Conservation (phyloP, 2,329 filamentous ascomycete species). For the Penicillium sp. region DNA sequence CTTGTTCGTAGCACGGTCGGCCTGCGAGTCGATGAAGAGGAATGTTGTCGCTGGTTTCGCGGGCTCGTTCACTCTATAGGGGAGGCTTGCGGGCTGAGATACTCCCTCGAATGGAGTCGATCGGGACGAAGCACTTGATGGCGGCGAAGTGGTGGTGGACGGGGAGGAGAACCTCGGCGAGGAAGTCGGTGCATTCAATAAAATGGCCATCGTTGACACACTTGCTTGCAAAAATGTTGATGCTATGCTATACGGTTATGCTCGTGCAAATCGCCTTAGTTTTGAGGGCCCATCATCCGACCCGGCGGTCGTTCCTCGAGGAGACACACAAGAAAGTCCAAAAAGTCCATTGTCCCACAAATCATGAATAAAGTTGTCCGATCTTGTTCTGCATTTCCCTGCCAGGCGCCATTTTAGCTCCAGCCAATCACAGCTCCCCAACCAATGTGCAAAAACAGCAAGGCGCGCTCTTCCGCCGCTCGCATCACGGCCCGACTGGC, state of each 20-base stretch:
- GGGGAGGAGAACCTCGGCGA: background rate
- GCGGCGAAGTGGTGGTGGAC: background rate
- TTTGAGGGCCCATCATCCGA: too few species aligned
- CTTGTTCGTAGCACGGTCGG: background rate
- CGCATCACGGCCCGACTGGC: background rate
- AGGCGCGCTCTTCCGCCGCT: background rate
- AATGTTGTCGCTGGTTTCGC: background rate
- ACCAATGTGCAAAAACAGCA: background rate
- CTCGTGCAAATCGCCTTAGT: background rate
- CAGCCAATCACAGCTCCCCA: too few species aligned
- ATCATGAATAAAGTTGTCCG: too few species aligned
- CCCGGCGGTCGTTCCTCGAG: too few species aligned
- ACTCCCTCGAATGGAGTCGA: background rate
- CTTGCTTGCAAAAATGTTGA: background rate
- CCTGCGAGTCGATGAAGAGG: slow-evolving; percentile 4
- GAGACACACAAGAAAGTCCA: too few species aligned
- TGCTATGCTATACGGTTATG: background rate
- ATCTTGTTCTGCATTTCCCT: too few species aligned
- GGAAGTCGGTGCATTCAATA: background rate
- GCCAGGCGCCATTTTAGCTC: too few species aligned
- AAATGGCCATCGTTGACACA: background rate
- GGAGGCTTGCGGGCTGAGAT: background rate
- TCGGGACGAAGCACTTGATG: background rate
- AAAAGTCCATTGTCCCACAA: too few species aligned
- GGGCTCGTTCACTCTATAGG: background rate